Base-by-base conservation (phyloP, 805 yeast genomes). In the Candida manassasensis region DNA sequence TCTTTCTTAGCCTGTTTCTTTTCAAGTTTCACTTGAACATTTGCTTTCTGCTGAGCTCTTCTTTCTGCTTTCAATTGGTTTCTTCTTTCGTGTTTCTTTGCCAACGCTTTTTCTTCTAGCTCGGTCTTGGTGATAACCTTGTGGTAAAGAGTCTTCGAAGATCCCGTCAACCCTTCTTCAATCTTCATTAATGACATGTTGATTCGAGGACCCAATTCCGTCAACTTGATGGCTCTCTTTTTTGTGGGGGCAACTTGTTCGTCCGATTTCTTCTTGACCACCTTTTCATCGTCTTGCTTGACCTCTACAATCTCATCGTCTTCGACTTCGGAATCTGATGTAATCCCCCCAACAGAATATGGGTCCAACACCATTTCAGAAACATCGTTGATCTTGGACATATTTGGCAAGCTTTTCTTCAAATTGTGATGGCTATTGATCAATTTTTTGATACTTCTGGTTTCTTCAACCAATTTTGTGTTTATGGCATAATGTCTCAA, bases 271-370 rank as follows among this genome's bases (percentile, higher is more conserved):
- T 40, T 53, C 34, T 36, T 55, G 27, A 33, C 38, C 41, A 24
- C 18, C 33, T 48, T 40, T 8, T 34, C 44, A 21, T 44, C 44
- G 11, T 56, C 61, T 29, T 48, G 45, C 40, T 55, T 50, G 16
- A 83, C 69, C 45, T 79, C 86, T 19, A 86, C 90, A 35, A 82
- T 72, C 17, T 79, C 85, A 45, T 89, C 96, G 41, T 89, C 96
- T 51, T 93, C 97, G 29, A 88, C 79, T 66, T 90, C 98, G 3
- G 95, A 83, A 50, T 90, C 98, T 31, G 93, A 81, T 2, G 96
- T 86, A 53, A 81, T 78, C 1, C 80, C 86, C 22, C 82, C 86
- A 24, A 79, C 78, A 16, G 89, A 80, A 52, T 84, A 84, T 2
- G 88, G 88, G 53, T 88, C 96, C 37, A 87, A 67, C 36, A 90